Base-by-base conservation (phyloP, 352 stramenopile genomes). In the Sclerospora graminicola region DNA sequence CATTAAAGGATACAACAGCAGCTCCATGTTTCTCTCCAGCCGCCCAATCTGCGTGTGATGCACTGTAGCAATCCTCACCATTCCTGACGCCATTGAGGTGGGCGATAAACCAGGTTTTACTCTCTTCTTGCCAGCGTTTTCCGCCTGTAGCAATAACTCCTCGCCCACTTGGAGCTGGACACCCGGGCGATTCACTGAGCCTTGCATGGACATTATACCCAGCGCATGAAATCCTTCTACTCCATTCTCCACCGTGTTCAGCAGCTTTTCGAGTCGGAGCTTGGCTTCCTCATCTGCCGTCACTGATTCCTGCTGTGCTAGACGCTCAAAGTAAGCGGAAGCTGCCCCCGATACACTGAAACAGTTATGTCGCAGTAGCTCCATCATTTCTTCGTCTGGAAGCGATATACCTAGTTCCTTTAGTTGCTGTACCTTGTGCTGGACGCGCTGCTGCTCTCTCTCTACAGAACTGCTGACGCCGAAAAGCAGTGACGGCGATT, bases 371-470 rank as follows among this genome's bases (percentile, higher is more conserved):
- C 73, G 61, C 36, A 92, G 54, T 42, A 92, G 51, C 37, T 58
- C 53, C 50, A 66, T 51, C 41, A 84, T 48, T 9, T 81, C 58
- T 7, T 72, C 57, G 5, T 68, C 37, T 0, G 69, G 50, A n/a
- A 92, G 48, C 1, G 78, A 66, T 28, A 89, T 86, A 21, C 80
- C 75, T 2, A 92, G 51, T 29, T 89, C 80, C 16, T 65, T 69
- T 39, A 92, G 66, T 57, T 92, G 77, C 40, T 71, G 48, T 28
- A 89, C 31, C 53, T 92, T 92, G 46, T 72, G 77, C 20, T 69
- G 43, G 2, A 89, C 40, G 13, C 63, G 59, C 38, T 71, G 54
- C 19, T 67, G 58, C 29, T 88, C 80, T 39, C 84, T 63, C 30
- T 84, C 74, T 2, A 49, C 58, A 4, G 71, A 85, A 48, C 67